phyloP scores from a whole-genome alignment of 441 rosid species.

The Theobroma grandiflorum region DNA sequence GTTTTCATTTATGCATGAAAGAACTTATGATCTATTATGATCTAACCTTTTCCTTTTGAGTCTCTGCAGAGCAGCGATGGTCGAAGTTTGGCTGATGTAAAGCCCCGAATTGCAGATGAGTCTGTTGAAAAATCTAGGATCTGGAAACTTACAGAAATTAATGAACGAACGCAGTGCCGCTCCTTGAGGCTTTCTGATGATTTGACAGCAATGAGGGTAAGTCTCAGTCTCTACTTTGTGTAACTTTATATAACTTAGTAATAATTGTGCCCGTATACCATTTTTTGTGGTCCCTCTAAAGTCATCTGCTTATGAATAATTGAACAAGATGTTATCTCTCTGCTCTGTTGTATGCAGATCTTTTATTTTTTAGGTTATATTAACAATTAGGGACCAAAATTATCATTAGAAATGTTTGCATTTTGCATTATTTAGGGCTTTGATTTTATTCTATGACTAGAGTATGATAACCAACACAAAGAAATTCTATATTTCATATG shows the following conservation, averaged over 20 bases:
- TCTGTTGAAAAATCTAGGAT: slow-evolving; percentile 68
- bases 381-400: background rate
- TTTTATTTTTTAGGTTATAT: slow-evolving; percentile 1
- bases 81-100: slow-evolving; percentile 63
- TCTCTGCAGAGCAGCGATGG: slow-evolving; percentile 60
- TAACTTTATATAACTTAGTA: slow-evolving; percentile 10
- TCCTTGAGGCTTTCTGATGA: slow-evolving; percentile 80
- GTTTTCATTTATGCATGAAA: slow-evolving; percentile 10
- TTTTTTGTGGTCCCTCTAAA: background rate
- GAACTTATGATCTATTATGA: slow-evolving; percentile 9
- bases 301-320: slow-evolving; percentile 11
- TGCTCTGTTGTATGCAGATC: background rate
- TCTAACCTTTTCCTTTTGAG: slow-evolving; percentile 32
- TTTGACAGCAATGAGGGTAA: slow-evolving; percentile 72
- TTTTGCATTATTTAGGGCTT: slow-evolving; percentile 3
- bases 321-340: background rate
- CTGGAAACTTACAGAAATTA: slow-evolving; percentile 87
- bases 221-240: slow-evolving; percentile 4
- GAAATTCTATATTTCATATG: background rate
- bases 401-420: background rate
- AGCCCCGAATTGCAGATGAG: slow-evolving; percentile 78
- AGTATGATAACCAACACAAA: background rate
- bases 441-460: background rate
- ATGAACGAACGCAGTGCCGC: slow-evolving; percentile 77
- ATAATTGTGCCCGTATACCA: slow-evolving; percentile 1